Base-by-base conservation (phyloP, 257 asterid species). In the Lycium ferocissimum region DNA sequence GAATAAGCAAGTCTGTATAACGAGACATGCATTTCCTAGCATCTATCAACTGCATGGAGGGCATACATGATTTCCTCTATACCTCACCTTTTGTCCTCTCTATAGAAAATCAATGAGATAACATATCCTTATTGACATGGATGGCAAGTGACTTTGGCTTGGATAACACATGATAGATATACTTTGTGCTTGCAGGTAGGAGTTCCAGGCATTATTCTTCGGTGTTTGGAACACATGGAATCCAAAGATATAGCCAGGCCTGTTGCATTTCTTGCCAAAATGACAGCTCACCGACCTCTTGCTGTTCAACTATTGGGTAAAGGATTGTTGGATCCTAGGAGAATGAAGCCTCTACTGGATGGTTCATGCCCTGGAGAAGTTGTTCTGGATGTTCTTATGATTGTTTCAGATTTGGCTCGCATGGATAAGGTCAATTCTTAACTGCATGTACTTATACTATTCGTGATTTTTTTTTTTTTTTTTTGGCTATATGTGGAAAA, bases 401-500 rank as follows among this genome's bases (percentile, higher is more conserved):
- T 97, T 88, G 86, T 95, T 87, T 97, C 99, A 86, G 99, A 97
- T 88, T 86, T 97, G 79, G 99, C 99, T 87, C 97, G 98, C 85
- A 95, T 95, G 99, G 97, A 95, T 89, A 94, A 97, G 98, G 99
- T 97, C 89, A 84, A 62, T 37, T 37, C 62, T 47, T 26, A 53
- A 53, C 33, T 53, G 63, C 9, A 33, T 9, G 7, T 26, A 22
- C 81, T 33, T 75, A 56, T 75, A 20, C 81, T 75, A 12, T 22
- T 75, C 43, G 11, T 14, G 62, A 75, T 11, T 26, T 9, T 49
- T 35, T 72, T 49, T 49, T 11, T 26, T 9, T 49, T 35, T 72
- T 49, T 49, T 22, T 22, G 57, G 43, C 62, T 20, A 49, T 49
- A 22, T 75, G 62, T 9, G 81, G 61, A 49, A 75, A 75, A 11